Evolutionary conservation across 306 rosid species (phyloP), one percentile per base, ranked within the genome.

Genomic region (Pachyrhizus erosus): DNA sequence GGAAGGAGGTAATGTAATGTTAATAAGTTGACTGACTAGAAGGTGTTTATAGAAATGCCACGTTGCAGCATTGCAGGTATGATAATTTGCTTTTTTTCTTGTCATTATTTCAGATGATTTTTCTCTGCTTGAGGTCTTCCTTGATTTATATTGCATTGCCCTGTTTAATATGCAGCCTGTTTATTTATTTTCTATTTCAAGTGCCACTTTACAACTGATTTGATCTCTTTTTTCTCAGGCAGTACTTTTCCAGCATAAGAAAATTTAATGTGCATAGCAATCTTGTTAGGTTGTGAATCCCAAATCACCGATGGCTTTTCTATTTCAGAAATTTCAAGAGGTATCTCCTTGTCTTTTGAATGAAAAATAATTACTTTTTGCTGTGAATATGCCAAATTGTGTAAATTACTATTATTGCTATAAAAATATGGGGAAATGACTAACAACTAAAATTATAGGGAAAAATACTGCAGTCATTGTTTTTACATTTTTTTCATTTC

Each of bases 301-400:
- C 78, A 17, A 66, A 60, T 57, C 48, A 48, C 57, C 2, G 7
- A 94, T 91, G 98, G 97, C 94, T 37, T 88, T 90, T 84, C 87
- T 95, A 21, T 94, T 94, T 82, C 88, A 89, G 65, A 92, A 90
- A 83, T 93, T 93, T 84, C 98, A 93, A 87, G 97, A 93, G 94
- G 97, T 91, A 72, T 23, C 68, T 76, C 64, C 81, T 81, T 55
- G 18, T 76, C 75, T 77, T 64, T 66, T 51, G 20, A 13, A 40
- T 66, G 24, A 79, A 83, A 61, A 10, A 2, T 68, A 14, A 48
- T 54, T 68, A 13, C 51, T 55, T 12, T 65, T 58, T 52, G 14
- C 58, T 31, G 42, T 8, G 9, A 65, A 6, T 29, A 39, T 5
- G 27, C 70, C 20, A n/a, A 18, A 71, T 72, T 73, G 33, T 42